These are phyloP conservation scores for Scutellaria baicalensis DNA, from an alignment of 257 asterid genomes.

Conservation along the genomic window DNA sequence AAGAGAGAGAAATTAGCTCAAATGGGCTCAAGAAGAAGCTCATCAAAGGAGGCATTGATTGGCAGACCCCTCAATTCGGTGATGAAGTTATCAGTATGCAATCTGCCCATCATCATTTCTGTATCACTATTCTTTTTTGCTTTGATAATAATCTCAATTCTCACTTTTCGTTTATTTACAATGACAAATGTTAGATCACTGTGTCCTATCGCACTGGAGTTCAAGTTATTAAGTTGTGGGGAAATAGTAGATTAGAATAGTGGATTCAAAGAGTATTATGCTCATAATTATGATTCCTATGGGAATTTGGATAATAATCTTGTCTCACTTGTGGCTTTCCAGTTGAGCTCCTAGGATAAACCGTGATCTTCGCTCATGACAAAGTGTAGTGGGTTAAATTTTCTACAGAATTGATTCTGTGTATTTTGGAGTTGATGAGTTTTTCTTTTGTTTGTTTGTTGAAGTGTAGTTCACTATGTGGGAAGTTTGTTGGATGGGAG, in stretches of 20 bases:
- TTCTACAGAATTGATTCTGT: neutral
- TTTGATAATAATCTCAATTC: neutral
- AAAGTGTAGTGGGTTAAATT: neutral
- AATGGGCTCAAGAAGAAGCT: constrained; percentile 56
- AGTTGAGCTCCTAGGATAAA: neutral
- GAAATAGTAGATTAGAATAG: neutral
- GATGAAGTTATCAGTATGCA: constrained; percentile 53
- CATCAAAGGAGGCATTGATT: constrained; percentile 37
- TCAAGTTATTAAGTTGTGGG: neutral
- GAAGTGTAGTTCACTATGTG: constrained; percentile 51
- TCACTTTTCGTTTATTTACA: neutral
- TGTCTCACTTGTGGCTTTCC: neutral
- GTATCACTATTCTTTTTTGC: neutral
- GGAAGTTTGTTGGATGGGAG: constrained; percentile 52
- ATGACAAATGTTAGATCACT: neutral
- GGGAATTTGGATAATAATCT: neutral
- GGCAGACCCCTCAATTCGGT: constrained; percentile 59
- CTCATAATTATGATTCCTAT: neutral
- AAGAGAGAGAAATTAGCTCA: constrained; percentile 53
- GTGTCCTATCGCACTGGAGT: neutral
- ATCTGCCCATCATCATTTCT: neutral
- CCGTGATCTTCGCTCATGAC: neutral
- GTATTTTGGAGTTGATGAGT: neutral
- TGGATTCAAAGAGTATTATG: neutral
- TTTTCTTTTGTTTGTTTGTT: neutral